phyloP scores from a whole-genome alignment of 768 basidiomycete genomes.

The Pleurotus eryngii region DNA sequence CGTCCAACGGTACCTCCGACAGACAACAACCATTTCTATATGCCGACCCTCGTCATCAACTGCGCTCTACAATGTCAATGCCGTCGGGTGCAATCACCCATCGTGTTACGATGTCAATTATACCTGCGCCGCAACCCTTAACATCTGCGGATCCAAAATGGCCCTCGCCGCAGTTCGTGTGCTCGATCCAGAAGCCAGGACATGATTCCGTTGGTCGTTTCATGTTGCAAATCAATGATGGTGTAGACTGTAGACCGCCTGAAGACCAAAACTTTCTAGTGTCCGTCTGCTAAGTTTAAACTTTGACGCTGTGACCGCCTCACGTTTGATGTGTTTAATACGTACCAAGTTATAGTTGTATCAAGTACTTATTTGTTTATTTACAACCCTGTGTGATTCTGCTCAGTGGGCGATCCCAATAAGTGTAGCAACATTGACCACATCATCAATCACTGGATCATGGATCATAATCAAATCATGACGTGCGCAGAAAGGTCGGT shows the following conservation, averaged over 20 bases:
- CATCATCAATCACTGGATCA: too few species aligned
- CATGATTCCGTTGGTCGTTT: background rate
- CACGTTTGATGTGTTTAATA: too few species aligned
- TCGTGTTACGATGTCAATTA: background rate
- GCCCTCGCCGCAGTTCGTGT: background rate
- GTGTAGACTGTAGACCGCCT: background rate
- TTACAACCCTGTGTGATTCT: too few species aligned
- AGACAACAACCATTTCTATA: slow-evolving; percentile 45
- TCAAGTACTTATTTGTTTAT: too few species aligned
- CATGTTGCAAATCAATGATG: background rate
- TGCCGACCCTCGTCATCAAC: background rate
- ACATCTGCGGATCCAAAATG: background rate
- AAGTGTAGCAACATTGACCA: too few species aligned
- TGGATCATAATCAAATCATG: too few species aligned
- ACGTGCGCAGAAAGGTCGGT: too few species aligned
- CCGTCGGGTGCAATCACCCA: background rate
- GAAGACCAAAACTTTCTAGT: too few species aligned
- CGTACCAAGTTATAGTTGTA: too few species aligned
- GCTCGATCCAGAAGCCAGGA: background rate
- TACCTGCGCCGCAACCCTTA: background rate
- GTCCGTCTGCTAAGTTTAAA: too few species aligned
- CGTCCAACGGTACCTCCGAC: slow-evolving; percentile 25
- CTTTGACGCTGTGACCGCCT: too few species aligned
- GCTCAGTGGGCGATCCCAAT: too few species aligned
- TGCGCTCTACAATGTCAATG: background rate